A percentile compares a stretch with the other conserved stretches of the same genome.
These are phyloP conservation scores for Camillea tinctor DNA, from an alignment of 2,329 filamentous ascomycete genomes.

Conservation along the genomic window DNA sequence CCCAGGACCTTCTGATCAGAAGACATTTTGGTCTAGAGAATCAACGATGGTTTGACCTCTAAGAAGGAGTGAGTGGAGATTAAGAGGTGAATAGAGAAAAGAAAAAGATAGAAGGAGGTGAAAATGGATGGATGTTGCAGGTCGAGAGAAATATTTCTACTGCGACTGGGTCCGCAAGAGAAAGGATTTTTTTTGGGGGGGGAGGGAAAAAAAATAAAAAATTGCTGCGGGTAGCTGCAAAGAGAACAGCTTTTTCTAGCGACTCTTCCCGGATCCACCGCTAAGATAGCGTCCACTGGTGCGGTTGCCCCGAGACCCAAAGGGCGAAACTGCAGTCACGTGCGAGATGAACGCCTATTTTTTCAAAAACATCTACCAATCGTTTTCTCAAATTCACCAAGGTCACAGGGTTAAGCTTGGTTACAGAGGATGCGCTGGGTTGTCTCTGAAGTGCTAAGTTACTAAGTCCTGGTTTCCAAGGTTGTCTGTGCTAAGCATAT, in stretches of 20 bases:
- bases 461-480: not conserved
- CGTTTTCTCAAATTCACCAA: constrained; percentile 6
- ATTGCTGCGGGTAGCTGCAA: constrained; percentile 46
- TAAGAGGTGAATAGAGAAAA: constrained; percentile 32
- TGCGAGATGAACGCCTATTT: constrained; percentile 12
- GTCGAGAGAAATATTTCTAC: constrained; percentile 42
- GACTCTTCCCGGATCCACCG: constrained; percentile 50
- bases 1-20: constrained; percentile 59
- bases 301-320: constrained; percentile 25
- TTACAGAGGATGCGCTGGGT: no score
- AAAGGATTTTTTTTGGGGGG: constrained; percentile 33
- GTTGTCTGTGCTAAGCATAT: not conserved
- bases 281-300: constrained; percentile 22
- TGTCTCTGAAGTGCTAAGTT: not conserved
- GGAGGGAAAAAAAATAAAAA: constrained; percentile 50
- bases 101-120: constrained; percentile 11
- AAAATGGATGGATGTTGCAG: constrained; percentile 24
- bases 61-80: constrained; percentile 64
- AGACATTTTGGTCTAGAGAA: constrained; percentile 51
- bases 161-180: constrained; percentile 42
- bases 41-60: constrained; percentile 41
- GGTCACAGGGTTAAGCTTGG: no score
- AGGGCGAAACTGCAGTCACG: constrained; percentile 13
- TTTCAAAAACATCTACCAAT: not conserved
- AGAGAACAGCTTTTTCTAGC: constrained; percentile 49